These are phyloP conservation scores for Chloris gayana DNA, from an alignment of 176 grass and related monocot genomes.

Conservation along the genomic window DNA sequence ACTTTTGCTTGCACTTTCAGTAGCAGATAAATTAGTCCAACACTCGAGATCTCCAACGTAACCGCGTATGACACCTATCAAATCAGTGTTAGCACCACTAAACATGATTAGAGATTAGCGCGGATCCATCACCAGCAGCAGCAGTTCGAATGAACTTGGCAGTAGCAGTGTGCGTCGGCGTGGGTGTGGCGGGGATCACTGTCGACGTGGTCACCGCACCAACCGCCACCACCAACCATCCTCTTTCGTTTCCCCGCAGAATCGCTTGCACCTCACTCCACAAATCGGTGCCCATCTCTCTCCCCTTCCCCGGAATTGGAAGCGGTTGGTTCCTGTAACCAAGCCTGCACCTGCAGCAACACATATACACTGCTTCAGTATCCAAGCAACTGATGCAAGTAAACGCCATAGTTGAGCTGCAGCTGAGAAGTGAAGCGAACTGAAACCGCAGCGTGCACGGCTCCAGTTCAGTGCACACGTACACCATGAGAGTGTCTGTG, in stretches of 20 bases:
- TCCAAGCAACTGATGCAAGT: background rate
- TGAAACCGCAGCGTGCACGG: conserved; percentile 15
- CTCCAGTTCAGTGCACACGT: background rate
- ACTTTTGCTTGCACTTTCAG: background rate
- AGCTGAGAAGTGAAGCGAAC: conserved; percentile 10
- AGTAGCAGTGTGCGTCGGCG: background rate
- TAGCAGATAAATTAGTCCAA: background rate
- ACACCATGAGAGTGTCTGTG: background rate
- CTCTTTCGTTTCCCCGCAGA: background rate
- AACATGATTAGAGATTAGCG: background rate
- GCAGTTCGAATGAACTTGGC: background rate
- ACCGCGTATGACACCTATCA: background rate
- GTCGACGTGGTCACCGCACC: conserved; percentile 26
- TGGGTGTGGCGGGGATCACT: background rate
- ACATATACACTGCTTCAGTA: background rate
- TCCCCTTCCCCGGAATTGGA: background rate
- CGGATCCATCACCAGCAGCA: background rate
- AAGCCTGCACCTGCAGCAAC: conserved; percentile 19
- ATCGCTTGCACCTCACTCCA: conserved; percentile 62
- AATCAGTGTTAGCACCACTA: background rate
- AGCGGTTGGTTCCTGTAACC: conserved; percentile 24
- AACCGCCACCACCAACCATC: conserved; percentile 25
- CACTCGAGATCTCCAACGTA: background rate
- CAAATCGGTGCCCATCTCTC: conserved; percentile 30
- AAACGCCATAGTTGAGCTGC: background rate